Evolutionary conservation across 2,329 filamentous ascomycete species (phyloP), one percentile per base, ranked within the genome.

Genomic region (Fusarium armeniacum): DNA sequence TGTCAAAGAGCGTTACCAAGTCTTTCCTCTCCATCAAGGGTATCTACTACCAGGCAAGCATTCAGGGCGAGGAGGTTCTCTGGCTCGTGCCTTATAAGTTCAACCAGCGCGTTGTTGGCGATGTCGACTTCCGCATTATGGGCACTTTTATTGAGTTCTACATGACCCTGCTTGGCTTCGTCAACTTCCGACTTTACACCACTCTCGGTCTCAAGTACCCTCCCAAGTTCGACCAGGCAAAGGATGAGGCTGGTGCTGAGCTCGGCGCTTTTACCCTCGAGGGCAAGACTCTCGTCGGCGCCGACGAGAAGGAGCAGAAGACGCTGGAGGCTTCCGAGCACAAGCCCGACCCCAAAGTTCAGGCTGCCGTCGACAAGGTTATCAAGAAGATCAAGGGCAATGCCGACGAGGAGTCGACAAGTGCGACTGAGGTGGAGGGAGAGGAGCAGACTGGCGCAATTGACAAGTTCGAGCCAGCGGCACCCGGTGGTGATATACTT

Each of bases 61-160:
- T 99, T 67, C 93, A 98, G 80, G 96, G 96, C 50, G 94, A 99
- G 83, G 95, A 98, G 76, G 92, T 99, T 51, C 85, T 98, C 71
- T 99, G 96, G 96, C 86, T 99, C 40, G 95, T 98, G 13, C 96
- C 96, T 1, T 99, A 99, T 84, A 93, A 93, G 80, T 99, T 99
- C 82, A 97, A 98, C 77, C 96, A 99, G 84, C 87, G 93, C 73
- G 91, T 97, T 16, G 93, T 96, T 41, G 93, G 92, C 61, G 96
- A 99, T 80, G 92, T 99, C 70, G 96, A 99, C 81, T 99, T 98
- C 83, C 88, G 96, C 76, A 99, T 99, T 81, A 99, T 99, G 96
- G 95, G 93, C 63, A 99, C 96, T 6, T 99, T 99, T 78, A 90
- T 99, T 71, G 95, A 99, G 80, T 99, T 99, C 81, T 99, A 99